Percentiles rank a stretch among this genome's conserved stretches.
Conservation (phyloP, 768 basidiomycete genomes). For the Mycena leptocephala region DNA sequence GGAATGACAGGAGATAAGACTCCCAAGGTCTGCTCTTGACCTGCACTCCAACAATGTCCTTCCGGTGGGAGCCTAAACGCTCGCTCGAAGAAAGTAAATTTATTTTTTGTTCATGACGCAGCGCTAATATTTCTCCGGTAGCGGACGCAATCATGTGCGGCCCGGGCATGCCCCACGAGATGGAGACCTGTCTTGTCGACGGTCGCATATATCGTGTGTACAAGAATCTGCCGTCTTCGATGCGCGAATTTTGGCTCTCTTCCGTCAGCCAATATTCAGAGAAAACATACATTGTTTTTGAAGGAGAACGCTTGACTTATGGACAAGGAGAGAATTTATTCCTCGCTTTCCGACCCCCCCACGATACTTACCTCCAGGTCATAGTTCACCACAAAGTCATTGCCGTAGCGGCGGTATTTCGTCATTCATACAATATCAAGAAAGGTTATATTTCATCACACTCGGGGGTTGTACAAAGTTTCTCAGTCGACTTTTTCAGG, state of each 20-base stretch:
- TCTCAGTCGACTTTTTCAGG: conserved; percentile 48
- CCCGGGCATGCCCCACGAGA: conserved; percentile 53
- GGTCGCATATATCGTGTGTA: conserved; percentile 64
- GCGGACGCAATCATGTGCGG: conserved; percentile 64
- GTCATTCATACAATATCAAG: conserved; percentile 57
- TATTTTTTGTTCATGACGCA: conserved; percentile 1
- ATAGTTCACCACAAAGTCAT: conserved; percentile 45
- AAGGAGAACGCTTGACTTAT: conserved; percentile 61
- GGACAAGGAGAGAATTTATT: conserved; percentile 49
- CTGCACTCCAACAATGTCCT: conserved; percentile 51
- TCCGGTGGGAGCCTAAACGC: conserved; percentile 54
- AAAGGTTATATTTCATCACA: conserved; percentile 54
- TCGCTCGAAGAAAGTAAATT: conserved; percentile 60
- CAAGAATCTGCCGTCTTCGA: conserved; percentile 66
- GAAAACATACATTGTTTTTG: conserved; percentile 68
- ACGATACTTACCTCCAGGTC: neutral
- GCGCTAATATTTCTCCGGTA: conserved; percentile 38
- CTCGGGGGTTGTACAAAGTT: neutral
- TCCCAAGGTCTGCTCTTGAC: neutral
- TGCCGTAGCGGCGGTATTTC: conserved; percentile 53
- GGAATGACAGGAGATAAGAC: conserved; percentile 49
- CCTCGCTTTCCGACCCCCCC: neutral
- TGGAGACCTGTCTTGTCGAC: conserved; percentile 60
- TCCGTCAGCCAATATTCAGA: conserved; percentile 12
- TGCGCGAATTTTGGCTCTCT: conserved; percentile 66